A percentile compares a stretch with the other conserved stretches of the same genome.
Conservation (phyloP, 306 rosid species). For the Trichosanthes cucumerina region DNA sequence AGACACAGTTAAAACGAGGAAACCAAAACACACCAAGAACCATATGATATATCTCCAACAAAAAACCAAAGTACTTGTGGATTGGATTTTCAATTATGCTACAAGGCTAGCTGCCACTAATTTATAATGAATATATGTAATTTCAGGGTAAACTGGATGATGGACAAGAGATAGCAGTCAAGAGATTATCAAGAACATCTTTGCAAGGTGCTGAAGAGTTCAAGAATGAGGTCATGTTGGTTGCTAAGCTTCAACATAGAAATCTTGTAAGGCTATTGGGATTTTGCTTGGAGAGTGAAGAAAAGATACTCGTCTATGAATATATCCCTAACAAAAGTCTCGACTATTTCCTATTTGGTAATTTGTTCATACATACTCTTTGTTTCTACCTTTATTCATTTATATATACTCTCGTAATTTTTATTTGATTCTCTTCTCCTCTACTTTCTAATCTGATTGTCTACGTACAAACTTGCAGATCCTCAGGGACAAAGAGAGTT, state of each 20-base stretch:
- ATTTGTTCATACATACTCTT: conserved; percentile 7
- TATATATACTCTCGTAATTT: background rate
- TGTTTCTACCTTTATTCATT: background rate
- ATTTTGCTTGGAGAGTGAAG: conserved; percentile 44
- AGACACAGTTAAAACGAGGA: background rate
- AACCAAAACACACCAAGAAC: too few species aligned
- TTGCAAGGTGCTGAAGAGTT: conserved; percentile 43
- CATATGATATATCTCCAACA: too few species aligned
- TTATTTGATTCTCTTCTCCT: background rate
- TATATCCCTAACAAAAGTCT: conserved; percentile 43
- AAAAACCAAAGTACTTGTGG: background rate
- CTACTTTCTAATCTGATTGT: background rate
- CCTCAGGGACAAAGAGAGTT: conserved; percentile 4
- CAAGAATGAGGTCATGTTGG: conserved; percentile 40
- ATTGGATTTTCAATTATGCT: background rate
- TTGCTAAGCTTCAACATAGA: conserved; percentile 54
- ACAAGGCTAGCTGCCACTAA: too few species aligned
- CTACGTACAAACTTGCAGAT: conserved; percentile 14
- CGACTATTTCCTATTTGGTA: conserved; percentile 46
- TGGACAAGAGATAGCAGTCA: conserved; percentile 53
- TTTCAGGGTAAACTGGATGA: conserved; percentile 34
- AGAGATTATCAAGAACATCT: conserved; percentile 39
- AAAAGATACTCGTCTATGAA: conserved; percentile 49
- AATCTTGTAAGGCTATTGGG: conserved; percentile 44
- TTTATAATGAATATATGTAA: too few species aligned